Conservation (phyloP, 257 asterid genomes). For the Echium plantagineum region DNA sequence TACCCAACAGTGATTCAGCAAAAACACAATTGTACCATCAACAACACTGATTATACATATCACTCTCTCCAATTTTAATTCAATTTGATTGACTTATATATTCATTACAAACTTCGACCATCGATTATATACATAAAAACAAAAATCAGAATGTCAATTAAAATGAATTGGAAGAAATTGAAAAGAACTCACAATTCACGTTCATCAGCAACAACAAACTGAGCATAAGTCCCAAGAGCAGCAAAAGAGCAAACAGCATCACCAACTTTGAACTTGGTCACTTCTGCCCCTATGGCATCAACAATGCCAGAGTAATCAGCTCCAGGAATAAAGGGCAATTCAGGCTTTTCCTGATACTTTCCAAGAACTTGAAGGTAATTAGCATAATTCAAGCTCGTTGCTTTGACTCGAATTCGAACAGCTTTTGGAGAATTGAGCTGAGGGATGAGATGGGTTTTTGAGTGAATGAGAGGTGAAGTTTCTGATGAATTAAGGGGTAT, state of each 20-base stretch:
- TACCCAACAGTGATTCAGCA: not conserved
- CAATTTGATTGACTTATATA: too few species aligned
- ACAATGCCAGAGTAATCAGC: constrained; percentile 86
- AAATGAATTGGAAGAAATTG: too few species aligned
- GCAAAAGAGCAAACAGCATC: constrained; percentile 68
- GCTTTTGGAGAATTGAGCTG: constrained; percentile 49
- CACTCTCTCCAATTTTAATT: too few species aligned
- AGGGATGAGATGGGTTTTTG: constrained; percentile 54
- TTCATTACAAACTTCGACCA: too few species aligned
- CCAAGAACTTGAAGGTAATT: constrained; percentile 82
- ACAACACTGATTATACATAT: not conserved
- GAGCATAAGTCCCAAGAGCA: constrained; percentile 72
- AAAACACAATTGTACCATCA: not conserved
- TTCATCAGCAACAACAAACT: constrained; percentile 71
- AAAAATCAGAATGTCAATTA: too few species aligned
- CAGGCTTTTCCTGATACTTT: constrained; percentile 82
- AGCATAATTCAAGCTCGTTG: constrained; percentile 90
- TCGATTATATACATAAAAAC: too few species aligned
- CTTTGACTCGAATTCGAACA: constrained; percentile 61
- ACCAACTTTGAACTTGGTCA: constrained; percentile 70
- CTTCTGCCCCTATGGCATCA: constrained; percentile 53
- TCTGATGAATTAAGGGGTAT: constrained; percentile 28
- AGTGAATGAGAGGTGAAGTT: constrained; percentile 41
- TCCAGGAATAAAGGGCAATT: constrained; percentile 80
- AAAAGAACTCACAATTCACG: constrained; percentile 34